Base-by-base conservation (phyloP, 306 rosid species). In the Neltuma alba region DNA sequence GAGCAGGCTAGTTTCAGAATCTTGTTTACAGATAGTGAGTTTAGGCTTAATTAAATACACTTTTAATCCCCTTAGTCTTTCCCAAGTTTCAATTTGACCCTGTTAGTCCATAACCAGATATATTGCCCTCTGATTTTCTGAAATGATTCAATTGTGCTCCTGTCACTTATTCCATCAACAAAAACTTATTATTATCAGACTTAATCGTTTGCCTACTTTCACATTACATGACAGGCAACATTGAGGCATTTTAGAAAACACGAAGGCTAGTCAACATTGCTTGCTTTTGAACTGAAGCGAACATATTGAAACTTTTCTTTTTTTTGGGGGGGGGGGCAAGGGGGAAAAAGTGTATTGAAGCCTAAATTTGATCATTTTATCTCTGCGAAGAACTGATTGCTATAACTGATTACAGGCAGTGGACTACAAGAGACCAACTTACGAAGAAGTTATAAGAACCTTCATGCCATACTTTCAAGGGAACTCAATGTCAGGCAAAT, bases 361-460 rank as follows among this genome's bases (percentile, higher is more conserved):
- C 31, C 72, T 38, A 21, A 66, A 21, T 37, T 20, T 36, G 38
- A 31, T 33, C 14, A 36, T 63, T 64, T 44, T 71, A 40, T 75
- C 36, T 62, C 6, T 64, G 68, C 28, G 18, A 31, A 74, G 36
- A 58, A 72, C 65, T 76, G 77, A 74, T 62, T 57, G 64, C 7
- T 61, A 70, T 66, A 76, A 80, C 58, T 82, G 75, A 50, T 85
- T 67, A n/a, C 95, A 94, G 98, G 99, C 99, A 5, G 99, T 88
- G 73, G 99, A 95, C 83, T 95, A 95, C 86, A 95, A 95, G 88
- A 95, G 99, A 91, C 97, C 97, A 72, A 89, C 96, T 20, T 95
- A 95, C 72, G 97, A 91, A 85, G 95, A 90, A 80, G 99, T 95
- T 79, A 87, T 95, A 87, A 85, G 61, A 80, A 89, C 92, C 65